Base-by-base conservation (phyloP, 257 asterid genomes). In the Solanum rostratum region DNA sequence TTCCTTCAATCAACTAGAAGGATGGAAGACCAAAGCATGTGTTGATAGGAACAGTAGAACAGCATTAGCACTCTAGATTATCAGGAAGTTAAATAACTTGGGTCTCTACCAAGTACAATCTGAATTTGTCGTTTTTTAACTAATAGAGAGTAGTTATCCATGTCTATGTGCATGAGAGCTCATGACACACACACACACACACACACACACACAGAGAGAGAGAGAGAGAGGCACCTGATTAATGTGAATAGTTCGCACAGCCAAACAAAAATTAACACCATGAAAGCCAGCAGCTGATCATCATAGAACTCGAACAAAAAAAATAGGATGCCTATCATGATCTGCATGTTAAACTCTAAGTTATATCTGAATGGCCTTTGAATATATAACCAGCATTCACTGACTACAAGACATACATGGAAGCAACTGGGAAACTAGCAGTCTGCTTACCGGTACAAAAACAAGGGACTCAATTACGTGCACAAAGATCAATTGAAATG, bases 251-350 rank as follows among this genome's bases (percentile, higher is more conserved):
- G 93, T 87, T 97, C 99, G 83, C 98, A 97, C 85, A 97, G 93
- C 99, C 99, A 97, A 89, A 97, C 99, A 85, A 97, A 98, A 84
- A 95, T 94, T 84, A 95, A 90, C 86, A 97, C 99, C 99, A 97
- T 94, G 89, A 97, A 97, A 84, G 99, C 99, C 92, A 97, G 86
- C 70, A 97, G 90, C 92, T 97, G 99, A 83, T 97, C 99, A 87
- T 97, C 99, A 79, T 97, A 97, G 89, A 97, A 97, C 93, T 97
- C 99, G 78, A 97, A 97, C 89, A 97, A 93, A 90, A 97, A 97
- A 89, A 97, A 97, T 45, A 97, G 92, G 92, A 97, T 95, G 81
- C 99, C 99, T 68, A 97, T 97, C 99, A 97, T 97, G 83, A 97
- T 97, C 99, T 97, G 97, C 90, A 89, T 53, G 63, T 52, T 84